A percentile compares a stretch with the other conserved stretches of the same genome.
These are phyloP conservation scores for Eucalyptus fibrosa DNA, from an alignment of 345 rosid genomes.

Conservation along the genomic window DNA sequence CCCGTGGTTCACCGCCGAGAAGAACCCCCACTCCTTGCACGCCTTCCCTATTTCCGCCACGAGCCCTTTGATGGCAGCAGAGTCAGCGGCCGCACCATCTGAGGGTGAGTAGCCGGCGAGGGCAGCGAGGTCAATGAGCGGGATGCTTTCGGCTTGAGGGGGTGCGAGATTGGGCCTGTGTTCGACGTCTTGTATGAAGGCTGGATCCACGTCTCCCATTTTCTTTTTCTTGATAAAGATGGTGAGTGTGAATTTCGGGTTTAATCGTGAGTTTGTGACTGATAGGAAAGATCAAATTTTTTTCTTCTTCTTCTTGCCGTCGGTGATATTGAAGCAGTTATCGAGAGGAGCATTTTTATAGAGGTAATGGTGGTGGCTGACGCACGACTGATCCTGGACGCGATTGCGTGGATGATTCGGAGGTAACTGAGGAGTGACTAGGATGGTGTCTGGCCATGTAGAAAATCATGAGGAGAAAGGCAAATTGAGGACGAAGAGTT, in stretches of 20 bases:
- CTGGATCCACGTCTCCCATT: slow-evolving; percentile 1
- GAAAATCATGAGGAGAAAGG: background rate
- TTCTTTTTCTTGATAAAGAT: background rate
- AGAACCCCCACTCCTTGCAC: slow-evolving; percentile 54
- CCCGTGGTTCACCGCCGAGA: slow-evolving; percentile 20
- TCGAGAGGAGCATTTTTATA: background rate
- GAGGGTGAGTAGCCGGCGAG: background rate
- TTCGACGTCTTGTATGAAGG: slow-evolving; percentile 13
- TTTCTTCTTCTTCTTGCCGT: background rate
- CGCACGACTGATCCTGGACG: background rate
- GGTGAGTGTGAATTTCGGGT: background rate
- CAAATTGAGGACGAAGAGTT: background rate
- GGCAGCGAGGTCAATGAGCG: slow-evolving; percentile 28
- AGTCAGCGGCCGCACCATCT: background rate
- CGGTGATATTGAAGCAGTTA: background rate
- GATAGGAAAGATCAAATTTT: background rate
- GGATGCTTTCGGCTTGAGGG: slow-evolving; percentile 21
- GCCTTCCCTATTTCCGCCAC: slow-evolving; percentile 31
- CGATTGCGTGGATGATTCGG: background rate
- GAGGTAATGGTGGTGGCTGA: background rate
- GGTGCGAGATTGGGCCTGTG: slow-evolving; percentile 13
- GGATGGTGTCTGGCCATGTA: background rate
- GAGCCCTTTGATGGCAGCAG: background rate
- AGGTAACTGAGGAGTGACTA: background rate
- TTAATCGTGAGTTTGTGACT: background rate